Conservation (phyloP, 805 yeast genomes). For the Helenozyma baotianmanensis region DNA sequence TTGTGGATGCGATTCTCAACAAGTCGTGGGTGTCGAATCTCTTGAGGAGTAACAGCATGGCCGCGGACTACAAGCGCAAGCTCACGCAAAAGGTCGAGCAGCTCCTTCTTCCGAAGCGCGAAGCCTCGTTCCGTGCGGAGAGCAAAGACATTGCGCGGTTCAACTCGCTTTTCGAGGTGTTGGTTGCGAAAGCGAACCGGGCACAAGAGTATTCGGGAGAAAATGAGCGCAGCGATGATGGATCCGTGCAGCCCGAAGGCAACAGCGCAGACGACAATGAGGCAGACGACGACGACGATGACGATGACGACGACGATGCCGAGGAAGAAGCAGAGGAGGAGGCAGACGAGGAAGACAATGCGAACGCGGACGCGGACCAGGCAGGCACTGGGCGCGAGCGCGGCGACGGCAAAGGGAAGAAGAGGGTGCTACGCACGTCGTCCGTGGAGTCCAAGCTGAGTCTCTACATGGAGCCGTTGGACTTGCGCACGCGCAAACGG, state of each 20-base stretch:
- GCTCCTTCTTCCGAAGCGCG: neutral
- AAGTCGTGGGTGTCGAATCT: conserved; percentile 21
- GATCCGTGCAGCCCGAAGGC: neutral
- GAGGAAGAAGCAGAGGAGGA: conserved; percentile 12
- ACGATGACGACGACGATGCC: conserved; percentile 14
- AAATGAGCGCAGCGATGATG: too few species aligned
- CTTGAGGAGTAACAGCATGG: conserved; percentile 1
- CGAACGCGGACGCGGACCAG: conserved; percentile 9
- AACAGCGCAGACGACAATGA: conserved; percentile 9
- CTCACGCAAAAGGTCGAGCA: conserved; percentile 1
- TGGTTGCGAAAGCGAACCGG: conserved; percentile 6
- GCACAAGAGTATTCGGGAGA: too few species aligned
- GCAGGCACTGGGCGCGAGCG: neutral
- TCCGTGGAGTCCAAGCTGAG: conserved; percentile 5
- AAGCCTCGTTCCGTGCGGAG: neutral
- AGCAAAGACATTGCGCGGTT: neutral
- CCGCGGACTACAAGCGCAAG: conserved; percentile 4
- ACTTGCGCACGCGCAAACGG: conserved; percentile 8
- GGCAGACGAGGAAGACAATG: conserved; percentile 22
- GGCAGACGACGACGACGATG: conserved; percentile 24
- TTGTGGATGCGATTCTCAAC: conserved; percentile 23
- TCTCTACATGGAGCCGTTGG: conserved; percentile 3
- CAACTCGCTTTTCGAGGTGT: conserved; percentile 3
- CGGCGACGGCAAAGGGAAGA: conserved; percentile 6
- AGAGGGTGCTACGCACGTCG: conserved; percentile 6